Evolutionary conservation across 768 basidiomycete species (phyloP).

Genomic region (Boletus vinaceobasis): DNA sequence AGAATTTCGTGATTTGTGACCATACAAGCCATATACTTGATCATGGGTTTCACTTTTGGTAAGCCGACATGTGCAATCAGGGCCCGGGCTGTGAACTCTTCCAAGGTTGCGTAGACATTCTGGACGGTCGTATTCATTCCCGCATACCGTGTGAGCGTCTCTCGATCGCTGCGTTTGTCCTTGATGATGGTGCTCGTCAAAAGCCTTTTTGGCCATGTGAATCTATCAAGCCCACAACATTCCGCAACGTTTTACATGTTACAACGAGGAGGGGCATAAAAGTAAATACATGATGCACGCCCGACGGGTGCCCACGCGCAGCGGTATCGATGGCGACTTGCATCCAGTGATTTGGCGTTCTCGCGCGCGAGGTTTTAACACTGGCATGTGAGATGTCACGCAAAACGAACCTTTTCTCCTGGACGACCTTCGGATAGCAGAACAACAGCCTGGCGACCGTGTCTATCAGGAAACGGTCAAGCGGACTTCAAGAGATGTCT

Average conservation of each 20-base stretch:
- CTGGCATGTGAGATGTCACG: conserved; percentile 30
- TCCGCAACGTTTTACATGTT: not conserved
- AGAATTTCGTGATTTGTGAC: too few species aligned
- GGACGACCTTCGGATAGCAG: conserved; percentile 85
- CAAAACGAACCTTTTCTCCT: conserved; percentile 82
- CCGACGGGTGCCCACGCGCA: not conserved
- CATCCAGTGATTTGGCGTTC: not conserved
- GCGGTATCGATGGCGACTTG: not conserved
- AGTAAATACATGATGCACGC: not conserved
- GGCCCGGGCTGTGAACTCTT: too few species aligned
- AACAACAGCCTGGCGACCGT: conserved; percentile 65
- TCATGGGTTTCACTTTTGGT: too few species aligned
- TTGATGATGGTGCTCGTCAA: not conserved
- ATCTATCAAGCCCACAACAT: not conserved
- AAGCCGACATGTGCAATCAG: not conserved
- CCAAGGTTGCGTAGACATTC: too few species aligned
- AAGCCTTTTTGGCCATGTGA: not conserved
- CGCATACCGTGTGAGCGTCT: not conserved
- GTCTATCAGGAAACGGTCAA: conserved; percentile 13
- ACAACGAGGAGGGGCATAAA: not conserved
- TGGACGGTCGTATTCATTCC: too few species aligned
- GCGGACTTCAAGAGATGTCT: conserved; percentile 31
- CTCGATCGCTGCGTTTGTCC: not conserved
- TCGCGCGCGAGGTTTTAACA: not conserved
- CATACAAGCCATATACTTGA: too few species aligned